phyloP scores from a whole-genome alignment of 2,329 filamentous ascomycete genomes.

The Phyllosticta citrichinensis region DNA sequence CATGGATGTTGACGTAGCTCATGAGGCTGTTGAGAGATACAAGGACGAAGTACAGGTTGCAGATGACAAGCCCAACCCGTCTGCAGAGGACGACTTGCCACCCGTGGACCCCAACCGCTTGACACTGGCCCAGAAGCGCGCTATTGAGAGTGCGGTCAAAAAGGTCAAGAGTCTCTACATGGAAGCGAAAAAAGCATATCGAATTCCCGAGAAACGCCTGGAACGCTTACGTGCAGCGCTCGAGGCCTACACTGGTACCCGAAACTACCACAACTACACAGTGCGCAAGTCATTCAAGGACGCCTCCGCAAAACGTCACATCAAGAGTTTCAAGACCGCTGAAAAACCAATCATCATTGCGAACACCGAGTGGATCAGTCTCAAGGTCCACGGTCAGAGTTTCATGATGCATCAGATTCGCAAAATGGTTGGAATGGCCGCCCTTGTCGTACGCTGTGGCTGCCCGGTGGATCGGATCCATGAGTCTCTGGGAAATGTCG shows the following conservation, averaged over 20 bases:
- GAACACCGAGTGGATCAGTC: slow-evolving; percentile 87
- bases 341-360: slow-evolving; percentile 65
- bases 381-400: slow-evolving; percentile 93
- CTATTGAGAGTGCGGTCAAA: slow-evolving; percentile 35
- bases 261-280: slow-evolving; percentile 97
- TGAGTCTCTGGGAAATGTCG: slow-evolving; percentile 60
- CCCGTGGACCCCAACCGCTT: background rate
- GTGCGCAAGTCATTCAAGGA: slow-evolving; percentile 76
- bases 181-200: slow-evolving; percentile 73
- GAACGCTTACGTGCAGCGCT: slow-evolving; percentile 67
- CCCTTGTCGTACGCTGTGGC: slow-evolving; percentile 75
- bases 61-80: slow-evolving; percentile 3
- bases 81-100: slow-evolving; percentile 4
- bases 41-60: background rate
- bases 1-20: slow-evolving; percentile 14
- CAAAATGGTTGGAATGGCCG: slow-evolving; percentile 95
- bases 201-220: slow-evolving; percentile 62
- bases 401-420: slow-evolving; percentile 99
- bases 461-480: slow-evolving; percentile 60
- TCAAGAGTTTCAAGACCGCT: slow-evolving; percentile 75
- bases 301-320: slow-evolving; percentile 76
- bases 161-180: slow-evolving; percentile 71
- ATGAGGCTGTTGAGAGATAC: background rate
- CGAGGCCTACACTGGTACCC: slow-evolving; percentile 67
- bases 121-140: slow-evolving; percentile 19